Evolutionary conservation across 2,329 filamentous ascomycete species (phyloP), one percentile per base, ranked within the genome.

Genomic region (Torrubiella hemipterigena): DNA sequence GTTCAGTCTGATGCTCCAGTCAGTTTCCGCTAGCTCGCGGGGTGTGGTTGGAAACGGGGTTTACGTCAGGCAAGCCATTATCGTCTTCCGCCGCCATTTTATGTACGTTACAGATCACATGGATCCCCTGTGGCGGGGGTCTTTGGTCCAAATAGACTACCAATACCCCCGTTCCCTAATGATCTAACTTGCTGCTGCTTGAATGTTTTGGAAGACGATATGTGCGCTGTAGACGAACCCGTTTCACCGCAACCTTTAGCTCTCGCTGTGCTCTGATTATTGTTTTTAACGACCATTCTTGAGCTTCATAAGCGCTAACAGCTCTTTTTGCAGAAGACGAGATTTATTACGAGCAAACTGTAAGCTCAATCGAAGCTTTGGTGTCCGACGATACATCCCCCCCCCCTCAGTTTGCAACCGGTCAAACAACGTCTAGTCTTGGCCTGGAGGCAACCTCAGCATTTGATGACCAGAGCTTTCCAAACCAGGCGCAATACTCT

Each of bases 11-110:
- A n/a, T n/a, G n/a, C n/a, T n/a, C n/a, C n/a, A n/a, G n/a, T n/a
- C n/a, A n/a, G n/a, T n/a, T n/a, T n/a, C n/a, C n/a, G n/a, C n/a
- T n/a, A n/a, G n/a, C n/a, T n/a, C n/a, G n/a, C n/a, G n/a, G n/a
- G n/a, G n/a, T n/a, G n/a, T n/a, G n/a, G n/a, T n/a, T n/a, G n/a
- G n/a, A n/a, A n/a, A n/a, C n/a, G n/a, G 27, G 47, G 55, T 53
- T 59, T 55, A 65, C 58, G 59, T 63, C 66, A 72, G 69, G 69
- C 71, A 73, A 69, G 70, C 71, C 68, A 74, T 74, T 72, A 73
- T 77, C 73, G 70, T 77, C 73, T 74, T 77, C 71, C 65, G 67
- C 61, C 58, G 52, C 46, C 47, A 49, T 58, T 57, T 61, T 56
- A 73, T 78, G 74, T 78, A 78, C 65, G 72, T 77, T 77, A 77